Base-by-base conservation (phyloP, 208 protist genomes). In the Trypanosoma lewisi region DNA sequence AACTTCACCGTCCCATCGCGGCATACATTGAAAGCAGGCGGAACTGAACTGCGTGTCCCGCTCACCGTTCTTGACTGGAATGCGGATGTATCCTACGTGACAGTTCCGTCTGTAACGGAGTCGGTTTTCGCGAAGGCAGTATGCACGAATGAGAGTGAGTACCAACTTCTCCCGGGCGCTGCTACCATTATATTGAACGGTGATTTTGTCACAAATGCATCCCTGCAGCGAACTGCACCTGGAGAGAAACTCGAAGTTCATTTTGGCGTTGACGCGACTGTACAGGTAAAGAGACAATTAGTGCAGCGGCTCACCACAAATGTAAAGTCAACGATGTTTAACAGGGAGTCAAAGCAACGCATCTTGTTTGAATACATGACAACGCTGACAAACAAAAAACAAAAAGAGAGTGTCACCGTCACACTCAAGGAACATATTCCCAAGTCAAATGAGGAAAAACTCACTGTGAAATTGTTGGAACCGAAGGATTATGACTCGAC, bases 401-500 rank as follows among this genome's bases (percentile, higher is more conserved):
- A 34, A 36, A 5, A 48, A 5, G 73, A 57, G 21, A 27, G 51
- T 6, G 47, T 78, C 30, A 51, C 30, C 9, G 52, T 78, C 16
- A 56, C 39, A 27, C 2, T 78, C 36, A 23, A 27, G 33, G 73
- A 78, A 48, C 48, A 42, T 19, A 55, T 74, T 23, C 73, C 73
- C 16, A 78, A 66, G 41, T 74, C 73, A 21, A 52, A 69, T 45
- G 59, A 69, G n/a, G 2, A 68, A 37, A 52, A 70, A 30, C 73
- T 78, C 23, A 39, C 61, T 5, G 73, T 78, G 19, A 58, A 52
- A 2, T 67, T 78, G 21, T 27, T 78, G 44, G 59, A 78, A 44
- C 73, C 73, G 25, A 48, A 56, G 30, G 42, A 58, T 14, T 37
- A 45, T 17, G 41, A 39, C 5, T 1, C 27, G 11, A 21, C 12